Base-by-base conservation (phyloP, 164 flowering plant species). In the Tetracentron sinense region DNA sequence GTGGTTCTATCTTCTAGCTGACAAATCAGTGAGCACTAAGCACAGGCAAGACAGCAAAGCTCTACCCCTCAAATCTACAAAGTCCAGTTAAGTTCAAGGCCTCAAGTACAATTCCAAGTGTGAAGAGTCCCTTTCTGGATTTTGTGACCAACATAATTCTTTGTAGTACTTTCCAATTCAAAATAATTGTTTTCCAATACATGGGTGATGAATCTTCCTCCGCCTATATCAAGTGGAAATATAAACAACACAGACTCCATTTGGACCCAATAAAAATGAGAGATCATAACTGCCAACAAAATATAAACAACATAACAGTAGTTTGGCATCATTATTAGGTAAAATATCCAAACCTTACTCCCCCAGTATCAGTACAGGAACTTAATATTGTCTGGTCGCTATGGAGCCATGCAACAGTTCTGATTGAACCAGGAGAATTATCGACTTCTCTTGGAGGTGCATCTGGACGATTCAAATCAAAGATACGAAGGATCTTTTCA, bases 351-450 rank as follows among this genome's bases (percentile, higher is more conserved):
- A 82, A 92, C 96, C 96, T 92, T 53, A 92, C 92, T 51, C 94
- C 97, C 35, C 94, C 90, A 33, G 77, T 75, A 76, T 92, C 98
- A 70, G 84, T 81, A 64, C 93, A 90, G 17, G 97, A 83, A 73
- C 98, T 88, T 69, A 95, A 72, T 64, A 95, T 91, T 6, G 97
- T 95, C 71, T 90, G 96, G 61, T 95, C 99, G 70, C 96, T 86
- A 50, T 95, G 99, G 61, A 95, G 94, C 99, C 99, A 92, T 65
- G 94, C 82, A 51, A 87, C 89, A 46, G 97, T 84, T 79, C 99
- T 85, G 52, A 95, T 64, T 19, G 97, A 88, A 66, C 99, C 97
- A 63, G 99, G 97, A 65, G 97, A 95, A 23, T 85, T 84, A 33
- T 86, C 96, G 58, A 92, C 85, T 85, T 95, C 97, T 73, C 85